These are phyloP conservation scores for Amylocarpus encephaloides DNA, from an alignment of 2,329 filamentous ascomycete genomes.

Conservation along the genomic window DNA sequence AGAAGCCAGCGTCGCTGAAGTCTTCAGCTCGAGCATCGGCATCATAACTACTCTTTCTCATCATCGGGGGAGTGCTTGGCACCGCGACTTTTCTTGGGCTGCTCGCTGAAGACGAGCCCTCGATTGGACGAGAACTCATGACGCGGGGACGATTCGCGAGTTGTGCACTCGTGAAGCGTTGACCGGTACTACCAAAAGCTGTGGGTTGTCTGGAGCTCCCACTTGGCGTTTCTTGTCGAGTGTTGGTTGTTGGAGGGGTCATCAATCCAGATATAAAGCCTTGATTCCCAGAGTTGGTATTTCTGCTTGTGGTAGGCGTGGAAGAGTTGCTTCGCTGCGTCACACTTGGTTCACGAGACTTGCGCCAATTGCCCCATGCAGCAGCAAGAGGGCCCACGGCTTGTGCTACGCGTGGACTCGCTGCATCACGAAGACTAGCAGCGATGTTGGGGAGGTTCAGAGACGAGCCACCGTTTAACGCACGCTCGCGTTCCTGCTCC, in stretches of 20 bases:
- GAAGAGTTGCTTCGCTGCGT: constrained; percentile 23
- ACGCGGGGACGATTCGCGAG: constrained; percentile 32
- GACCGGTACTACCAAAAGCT: constrained; percentile 54
- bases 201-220: constrained; percentile 42
- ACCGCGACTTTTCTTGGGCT: constrained; percentile 38
- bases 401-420: constrained; percentile 77
- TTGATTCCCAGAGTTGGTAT: constrained; percentile 40
- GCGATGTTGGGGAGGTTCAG: constrained; percentile 70
- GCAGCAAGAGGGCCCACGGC: constrained; percentile 72
- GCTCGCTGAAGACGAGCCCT: constrained; percentile 34
- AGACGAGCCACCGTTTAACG: constrained; percentile 62
- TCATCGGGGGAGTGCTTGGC: constrained; percentile 53
- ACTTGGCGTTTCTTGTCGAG: constrained; percentile 6
- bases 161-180: constrained; percentile 49
- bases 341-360: constrained; percentile 37
- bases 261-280: constrained; percentile 72
- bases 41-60: constrained; percentile 52
- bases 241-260: constrained; percentile 68
- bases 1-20: constrained; percentile 32
- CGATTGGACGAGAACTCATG: constrained; percentile 33
- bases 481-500: constrained; percentile 86
- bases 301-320: constrained; percentile 15
- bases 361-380: constrained; percentile 96
- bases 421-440: constrained; percentile 67
- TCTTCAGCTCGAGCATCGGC: constrained; percentile 54